Evolutionary conservation across 306 rosid species (phyloP), one percentile per base, ranked within the genome.

Genomic region (Lathyrus aphaca): DNA sequence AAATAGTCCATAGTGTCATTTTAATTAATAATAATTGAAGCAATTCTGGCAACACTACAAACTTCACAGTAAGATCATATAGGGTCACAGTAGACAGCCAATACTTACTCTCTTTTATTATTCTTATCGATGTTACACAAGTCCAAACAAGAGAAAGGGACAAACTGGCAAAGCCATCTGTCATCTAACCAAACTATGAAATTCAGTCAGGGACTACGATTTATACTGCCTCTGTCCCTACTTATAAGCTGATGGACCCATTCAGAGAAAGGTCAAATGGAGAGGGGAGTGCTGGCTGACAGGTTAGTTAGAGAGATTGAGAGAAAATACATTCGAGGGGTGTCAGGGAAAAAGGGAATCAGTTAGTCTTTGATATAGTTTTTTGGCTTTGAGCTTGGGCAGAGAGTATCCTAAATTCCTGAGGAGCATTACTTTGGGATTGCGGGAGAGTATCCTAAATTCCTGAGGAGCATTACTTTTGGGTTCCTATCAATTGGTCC

Each of bases 101-200:
- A 15, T n/a, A 15, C 53, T 46, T 15, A 15, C 15, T 15, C 10
- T 46, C 53, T 46, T 16, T 5, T 8, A 49, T 16, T 49, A 49
- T 49, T 49, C 27, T 17, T 17, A 49, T 17, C 4, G 11, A 17
- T 49, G 56, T 23, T 17, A 49, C 21, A 8, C 53, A 6, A 55
- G 38, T 3, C 11, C 12, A 55, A 25, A 11, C 38, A 55, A 25
- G 4, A 27, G 39, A 56, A 27, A 56, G 10, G 10, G 18, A 32
- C 37, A 54, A 54, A 54, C 15, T 18, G 42, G 70, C 35, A 15
- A 23, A n/a, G 25, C 64, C 71, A 62, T 51, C 18, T 15, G 55
- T 21, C 40, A 42, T 3, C 46, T 42, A 42, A 25, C 11, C 64
- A 13, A 51, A 51, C 21, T 25, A 50, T 29, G 56, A 64, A 63